Evolutionary conservation across 2,329 filamentous ascomycete species (phyloP).

Genomic region (Paraphoma sp.): DNA sequence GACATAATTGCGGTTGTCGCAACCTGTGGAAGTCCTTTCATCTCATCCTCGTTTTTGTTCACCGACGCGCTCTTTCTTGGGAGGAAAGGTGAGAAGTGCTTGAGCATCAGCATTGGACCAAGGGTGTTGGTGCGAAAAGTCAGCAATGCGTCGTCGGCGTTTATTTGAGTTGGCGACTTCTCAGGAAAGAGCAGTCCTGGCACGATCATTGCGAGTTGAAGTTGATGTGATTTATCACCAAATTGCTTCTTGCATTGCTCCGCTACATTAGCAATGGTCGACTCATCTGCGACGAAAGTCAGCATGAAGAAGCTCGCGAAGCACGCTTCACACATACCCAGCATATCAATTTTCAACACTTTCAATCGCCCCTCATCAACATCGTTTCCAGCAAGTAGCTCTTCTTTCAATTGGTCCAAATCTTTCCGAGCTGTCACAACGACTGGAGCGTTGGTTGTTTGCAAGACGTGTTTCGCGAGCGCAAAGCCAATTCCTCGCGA

Average conservation of each 20-base stretch:
- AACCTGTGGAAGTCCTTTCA: conserved; percentile 51
- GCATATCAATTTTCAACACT: conserved; percentile 63
- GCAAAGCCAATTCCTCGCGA: conserved; percentile 70
- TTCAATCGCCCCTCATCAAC: conserved; percentile 57
- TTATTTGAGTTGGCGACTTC: conserved; percentile 71
- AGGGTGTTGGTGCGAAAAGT: conserved; percentile 78
- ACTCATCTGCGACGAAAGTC: conserved; percentile 59
- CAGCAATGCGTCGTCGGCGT: conserved; percentile 65
- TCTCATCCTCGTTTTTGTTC: conserved; percentile 12
- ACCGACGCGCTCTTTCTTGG: conserved; percentile 58
- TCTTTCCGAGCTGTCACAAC: conserved; percentile 67
- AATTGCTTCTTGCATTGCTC: conserved; percentile 62
- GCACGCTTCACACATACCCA: conserved; percentile 51
- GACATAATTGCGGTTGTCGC: conserved; percentile 78
- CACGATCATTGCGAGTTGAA: conserved; percentile 73
- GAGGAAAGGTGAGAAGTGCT: conserved; percentile 74
- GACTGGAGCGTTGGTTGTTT: conserved; percentile 64
- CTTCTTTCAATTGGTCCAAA: conserved; percentile 55
- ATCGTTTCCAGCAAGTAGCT: conserved; percentile 58
- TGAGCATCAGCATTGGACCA: conserved; percentile 77
- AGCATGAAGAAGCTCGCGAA: neutral
- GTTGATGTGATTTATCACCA: conserved; percentile 55
- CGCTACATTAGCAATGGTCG: conserved; percentile 64
- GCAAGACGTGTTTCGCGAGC: conserved; percentile 64
- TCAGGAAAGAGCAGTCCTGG: conserved; percentile 78